Percentiles rank a stretch among this genome's conserved stretches.
phyloP scores from a whole-genome alignment of 2,329 filamentous ascomycete species.

The Purpureocillium takamizusanense region DNA sequence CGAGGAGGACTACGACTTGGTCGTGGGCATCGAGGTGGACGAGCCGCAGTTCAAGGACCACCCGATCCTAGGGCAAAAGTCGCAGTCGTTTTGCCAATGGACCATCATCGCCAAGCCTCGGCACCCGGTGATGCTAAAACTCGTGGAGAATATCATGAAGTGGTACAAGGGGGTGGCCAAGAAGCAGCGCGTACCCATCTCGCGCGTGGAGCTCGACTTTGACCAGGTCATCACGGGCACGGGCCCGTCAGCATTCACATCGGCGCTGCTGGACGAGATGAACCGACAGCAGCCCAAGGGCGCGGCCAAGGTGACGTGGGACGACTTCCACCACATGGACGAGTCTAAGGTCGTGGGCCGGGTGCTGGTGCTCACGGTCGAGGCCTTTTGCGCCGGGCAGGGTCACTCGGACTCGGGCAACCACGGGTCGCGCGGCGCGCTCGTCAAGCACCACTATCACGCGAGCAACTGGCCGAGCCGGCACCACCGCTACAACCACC shows the following conservation, averaged over 20 bases:
- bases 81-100: constrained; percentile 65
- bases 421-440: constrained; percentile 54
- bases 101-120: constrained; percentile 63
- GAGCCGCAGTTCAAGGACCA: constrained; percentile 56
- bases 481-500: constrained; percentile 59
- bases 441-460: constrained; percentile 69
- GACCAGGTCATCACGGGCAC: constrained; percentile 67
- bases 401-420: constrained; percentile 66
- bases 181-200: constrained; percentile 48
- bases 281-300: constrained; percentile 27
- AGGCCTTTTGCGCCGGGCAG: constrained; percentile 64
- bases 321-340: constrained; percentile 53
- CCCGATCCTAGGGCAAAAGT: constrained; percentile 58
- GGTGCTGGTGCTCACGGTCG: constrained; percentile 59
- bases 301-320: constrained; percentile 43
- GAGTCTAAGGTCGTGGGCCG: constrained; percentile 58
- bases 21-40: constrained; percentile 64
- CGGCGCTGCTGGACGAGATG: constrained; percentile 57
- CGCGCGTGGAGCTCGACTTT: constrained; percentile 57
- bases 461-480: constrained; percentile 62
- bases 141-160: constrained; percentile 59
- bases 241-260: constrained; percentile 61
- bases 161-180: constrained; percentile 54
- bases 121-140: constrained; percentile 57
- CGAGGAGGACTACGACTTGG: constrained; percentile 58